Percentiles rank a stretch among this genome's conserved stretches.
Evolutionary conservation across 441 rosid species (phyloP).

Genomic region (Heliophila coronopifolia): DNA sequence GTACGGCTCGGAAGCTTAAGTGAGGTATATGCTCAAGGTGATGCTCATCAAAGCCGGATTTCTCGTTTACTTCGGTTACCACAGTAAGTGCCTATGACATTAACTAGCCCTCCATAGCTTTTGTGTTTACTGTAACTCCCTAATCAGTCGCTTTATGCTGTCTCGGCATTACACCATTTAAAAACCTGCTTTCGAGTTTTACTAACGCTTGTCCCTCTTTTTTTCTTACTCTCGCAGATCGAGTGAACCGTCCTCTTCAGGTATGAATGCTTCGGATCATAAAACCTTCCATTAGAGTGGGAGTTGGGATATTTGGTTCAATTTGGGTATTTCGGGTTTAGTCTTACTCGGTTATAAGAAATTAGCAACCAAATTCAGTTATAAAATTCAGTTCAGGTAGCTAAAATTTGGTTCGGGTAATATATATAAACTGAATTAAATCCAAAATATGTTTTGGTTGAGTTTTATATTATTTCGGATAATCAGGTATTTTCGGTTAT

Average conservation of each 20-base stretch:
- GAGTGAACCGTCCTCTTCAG: slow-evolving; percentile 58
- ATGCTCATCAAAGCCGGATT: slow-evolving; percentile 68
- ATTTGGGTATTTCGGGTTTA: too few species aligned
- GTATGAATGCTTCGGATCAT: slow-evolving; percentile 34
- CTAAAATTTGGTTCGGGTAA: too few species aligned
- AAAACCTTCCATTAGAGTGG: not conserved
- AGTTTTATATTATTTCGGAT: too few species aligned
- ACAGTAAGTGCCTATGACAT: slow-evolving; percentile 50
- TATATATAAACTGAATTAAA: too few species aligned
- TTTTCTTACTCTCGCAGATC: slow-evolving; percentile 47
- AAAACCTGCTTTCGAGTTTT: not conserved
- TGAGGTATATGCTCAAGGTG: slow-evolving; percentile 68
- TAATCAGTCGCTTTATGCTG: not conserved
- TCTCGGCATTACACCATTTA: not conserved
- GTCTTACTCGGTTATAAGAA: too few species aligned
- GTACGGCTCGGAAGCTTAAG: slow-evolving; percentile 91
- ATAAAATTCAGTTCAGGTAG: too few species aligned
- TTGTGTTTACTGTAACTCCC: not conserved
- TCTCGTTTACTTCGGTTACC: slow-evolving; percentile 71
- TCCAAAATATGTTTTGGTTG: too few species aligned
- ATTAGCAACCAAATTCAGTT: too few species aligned
- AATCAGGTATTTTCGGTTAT: too few species aligned
- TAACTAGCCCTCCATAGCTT: not conserved
- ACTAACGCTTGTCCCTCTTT: slow-evolving; percentile 23
- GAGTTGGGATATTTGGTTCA: too few species aligned